Percentiles rank a stretch among this genome's conserved stretches.
phyloP scores from a whole-genome alignment of 129 eudicot genomes.

The Pittosporum tobira region DNA sequence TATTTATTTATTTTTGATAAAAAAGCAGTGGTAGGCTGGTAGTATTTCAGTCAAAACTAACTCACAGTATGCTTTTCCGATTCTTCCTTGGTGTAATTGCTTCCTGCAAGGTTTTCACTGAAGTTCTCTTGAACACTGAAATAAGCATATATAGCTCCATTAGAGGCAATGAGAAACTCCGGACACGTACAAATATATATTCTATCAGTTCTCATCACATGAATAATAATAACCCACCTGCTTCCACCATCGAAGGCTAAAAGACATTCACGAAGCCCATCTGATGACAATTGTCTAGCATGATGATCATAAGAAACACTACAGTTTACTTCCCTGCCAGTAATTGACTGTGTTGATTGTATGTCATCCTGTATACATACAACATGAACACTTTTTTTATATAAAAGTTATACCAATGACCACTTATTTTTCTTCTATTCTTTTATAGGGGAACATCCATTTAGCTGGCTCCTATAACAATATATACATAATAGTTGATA shows the following conservation, averaged over 20 bases:
- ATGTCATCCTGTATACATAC: conserved; percentile 36
- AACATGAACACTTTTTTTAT: too few relatives aligned
- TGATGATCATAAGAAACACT: conserved; percentile 32
- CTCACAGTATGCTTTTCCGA: conserved; percentile 35
- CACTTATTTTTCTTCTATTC: too few relatives aligned
- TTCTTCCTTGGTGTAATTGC: conserved; percentile 28
- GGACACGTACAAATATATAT: background rate
- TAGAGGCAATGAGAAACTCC: background rate
- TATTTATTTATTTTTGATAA: background rate
- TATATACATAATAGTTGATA: background rate
- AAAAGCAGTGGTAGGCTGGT: too few relatives aligned
- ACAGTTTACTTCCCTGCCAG: conserved; percentile 26
- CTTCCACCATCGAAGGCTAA: conserved; percentile 27
- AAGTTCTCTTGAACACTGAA: conserved; percentile 39
- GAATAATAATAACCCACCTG: conserved; percentile 34
- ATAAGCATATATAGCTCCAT: background rate
- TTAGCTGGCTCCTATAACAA: too few relatives aligned
- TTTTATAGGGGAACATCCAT: too few relatives aligned
- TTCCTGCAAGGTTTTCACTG: conserved; percentile 24
- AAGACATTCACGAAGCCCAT: conserved; percentile 13
- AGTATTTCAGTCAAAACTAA: conserved; percentile 4
- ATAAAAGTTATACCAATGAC: too few relatives aligned
- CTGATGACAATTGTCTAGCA: conserved; percentile 21
- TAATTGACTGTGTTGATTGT: conserved; percentile 28
- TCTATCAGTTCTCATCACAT: background rate